Percentiles rank a stretch among this genome's conserved stretches.
These are phyloP conservation scores for Agrostemma githago DNA, from an alignment of 148 eudicot species.

Conservation along the genomic window DNA sequence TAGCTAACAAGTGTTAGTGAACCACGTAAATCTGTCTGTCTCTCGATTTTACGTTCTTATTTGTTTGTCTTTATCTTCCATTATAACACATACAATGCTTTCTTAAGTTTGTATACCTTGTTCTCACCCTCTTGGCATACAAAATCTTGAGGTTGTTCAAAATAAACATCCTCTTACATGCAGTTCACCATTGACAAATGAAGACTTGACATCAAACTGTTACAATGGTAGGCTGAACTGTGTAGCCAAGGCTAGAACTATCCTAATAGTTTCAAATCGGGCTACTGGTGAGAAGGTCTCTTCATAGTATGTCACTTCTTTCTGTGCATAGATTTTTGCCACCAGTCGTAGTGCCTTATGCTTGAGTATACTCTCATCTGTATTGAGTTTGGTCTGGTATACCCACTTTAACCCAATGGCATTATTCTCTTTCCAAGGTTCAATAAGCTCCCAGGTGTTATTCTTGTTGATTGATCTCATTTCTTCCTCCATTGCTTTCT, in stretches of 20 bases:
- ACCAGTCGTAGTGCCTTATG: neutral
- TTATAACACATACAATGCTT: no score
- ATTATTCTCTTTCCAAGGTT: neutral
- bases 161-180: neutral
- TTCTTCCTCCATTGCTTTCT: neutral
- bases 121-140: neutral
- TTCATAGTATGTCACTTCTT: neutral
- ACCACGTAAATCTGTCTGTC: no score
- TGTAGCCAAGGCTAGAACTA: neutral
- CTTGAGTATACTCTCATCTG: neutral
- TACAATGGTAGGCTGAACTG: neutral
- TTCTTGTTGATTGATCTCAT: neutral
- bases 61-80: no score
- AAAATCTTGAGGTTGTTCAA: conserved; percentile 4
- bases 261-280: neutral
- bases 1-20: no score
- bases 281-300: conserved; percentile 3
- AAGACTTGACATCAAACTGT: neutral
- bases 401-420: neutral
- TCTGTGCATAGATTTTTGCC: conserved; percentile 1
- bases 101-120: neutral
- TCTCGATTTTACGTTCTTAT: no score
- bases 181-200: conserved; percentile 7
- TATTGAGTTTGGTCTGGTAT: neutral
- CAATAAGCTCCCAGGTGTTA: neutral